Base-by-base conservation (phyloP, 2,329 filamentous ascomycete genomes). In the Ophioceras dolichostomum region DNA sequence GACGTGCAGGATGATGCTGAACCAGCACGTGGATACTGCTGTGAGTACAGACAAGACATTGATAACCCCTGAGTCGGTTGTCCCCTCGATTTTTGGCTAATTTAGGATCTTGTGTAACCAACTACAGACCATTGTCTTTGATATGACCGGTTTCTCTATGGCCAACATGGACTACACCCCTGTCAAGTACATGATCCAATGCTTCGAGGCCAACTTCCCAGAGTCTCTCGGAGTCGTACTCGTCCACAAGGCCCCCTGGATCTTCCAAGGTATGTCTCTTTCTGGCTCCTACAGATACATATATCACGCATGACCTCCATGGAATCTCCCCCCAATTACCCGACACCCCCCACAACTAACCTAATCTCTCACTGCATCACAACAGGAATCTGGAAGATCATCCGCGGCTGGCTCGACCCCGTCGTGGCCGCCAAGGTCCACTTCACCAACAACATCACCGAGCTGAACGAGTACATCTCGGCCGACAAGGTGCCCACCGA, bases 161-260 rank as follows among this genome's bases (percentile, higher is more conserved):
- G 81, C 88, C 13, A 98, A 98, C 60, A 96, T 98, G 91, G 91
- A 98, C 58, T 96, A 96, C 57, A 76, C 83, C 0, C 89, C 91
- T 1, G 85, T 98, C 40, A 98, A 94, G 53, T 98, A 96, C 62
- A 95, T 98, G 82, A 95, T 98, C 59, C 94, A 94, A 60, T 94
- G 88, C 58, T 98, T 98, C 54, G 91, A 98, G 63, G 91, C 91
- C 42, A 96, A 98, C 57, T 98, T 96, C 50, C 91, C 91, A 1
- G 91, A 98, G 58, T 89, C 78, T 34, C 70, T 98, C 1, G 91
- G 89, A 20, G 73, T 82, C 2, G 85, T 96, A 3, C 72, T 96
- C 32, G 85, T 98, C 27, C 91, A 98, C 67, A 94, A 94, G 58
- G 79, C 91, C 1, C 91, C 91, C 4, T 98, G 91, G 91, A 66